Percentiles rank a stretch among this genome's conserved stretches.
Conservation (phyloP, 495 filamentous ascomycete genomes). For the Chaetomium fimeti region DNA sequence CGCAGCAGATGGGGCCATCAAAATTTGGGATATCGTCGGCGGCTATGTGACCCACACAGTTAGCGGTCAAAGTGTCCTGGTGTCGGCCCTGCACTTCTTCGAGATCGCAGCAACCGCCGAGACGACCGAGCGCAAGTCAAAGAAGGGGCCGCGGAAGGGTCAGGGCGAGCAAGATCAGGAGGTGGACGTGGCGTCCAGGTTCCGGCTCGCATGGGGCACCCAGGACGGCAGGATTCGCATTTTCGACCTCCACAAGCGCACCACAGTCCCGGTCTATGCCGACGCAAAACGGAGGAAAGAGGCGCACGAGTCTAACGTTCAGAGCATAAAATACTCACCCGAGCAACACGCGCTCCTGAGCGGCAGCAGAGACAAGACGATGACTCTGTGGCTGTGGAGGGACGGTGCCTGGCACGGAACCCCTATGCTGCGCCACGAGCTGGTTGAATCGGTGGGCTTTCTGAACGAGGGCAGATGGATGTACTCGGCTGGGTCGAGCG, state of each 20-base stretch:
- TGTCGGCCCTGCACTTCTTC: conserved; percentile 91
- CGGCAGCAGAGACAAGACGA: conserved; percentile 92
- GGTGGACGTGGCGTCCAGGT: conserved; percentile 50
- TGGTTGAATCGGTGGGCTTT: conserved; percentile 81
- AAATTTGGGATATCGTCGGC: conserved; percentile 92
- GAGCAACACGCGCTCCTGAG: conserved; percentile 73
- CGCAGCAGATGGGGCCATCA: conserved; percentile 85
- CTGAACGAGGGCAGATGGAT: conserved; percentile 64
- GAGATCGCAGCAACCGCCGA: conserved; percentile 55
- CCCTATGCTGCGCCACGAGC: conserved; percentile 81
- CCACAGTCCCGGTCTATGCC: conserved; percentile 65
- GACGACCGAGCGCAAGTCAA: conserved; percentile 33
- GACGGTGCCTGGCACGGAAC: conserved; percentile 78
- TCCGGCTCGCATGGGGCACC: conserved; percentile 82
- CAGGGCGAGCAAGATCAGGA: conserved; percentile 49
- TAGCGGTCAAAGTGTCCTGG: conserved; percentile 82
- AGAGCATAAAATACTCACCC: conserved; percentile 74
- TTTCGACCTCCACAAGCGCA: conserved; percentile 86
- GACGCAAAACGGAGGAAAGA: conserved; percentile 49
- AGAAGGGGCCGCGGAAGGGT: conserved; percentile 47
- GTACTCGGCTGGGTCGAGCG: conserved; percentile 84
- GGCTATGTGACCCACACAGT: conserved; percentile 95
- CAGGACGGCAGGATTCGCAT: conserved; percentile 90
- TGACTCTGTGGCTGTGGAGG: conserved; percentile 93
- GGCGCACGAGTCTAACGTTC: conserved; percentile 89